Evolutionary conservation across 345 rosid species (phyloP).

Genomic region (Populus euphratica): DNA sequence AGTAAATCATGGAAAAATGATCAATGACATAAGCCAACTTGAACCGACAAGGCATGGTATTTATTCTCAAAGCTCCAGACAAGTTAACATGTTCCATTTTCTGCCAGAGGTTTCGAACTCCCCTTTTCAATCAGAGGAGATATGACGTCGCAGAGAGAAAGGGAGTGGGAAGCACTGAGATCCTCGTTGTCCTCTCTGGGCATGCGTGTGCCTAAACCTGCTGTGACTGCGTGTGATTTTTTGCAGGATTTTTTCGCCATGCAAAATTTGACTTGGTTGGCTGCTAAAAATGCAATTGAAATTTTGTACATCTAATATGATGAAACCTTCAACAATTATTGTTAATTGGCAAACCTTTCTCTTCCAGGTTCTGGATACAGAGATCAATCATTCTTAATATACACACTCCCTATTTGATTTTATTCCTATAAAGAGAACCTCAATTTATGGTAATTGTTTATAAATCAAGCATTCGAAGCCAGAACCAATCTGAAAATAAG

Average conservation of each 20-base stretch:
- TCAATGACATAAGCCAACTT: not conserved
- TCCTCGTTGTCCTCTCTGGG: too few species aligned
- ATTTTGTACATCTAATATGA: not conserved
- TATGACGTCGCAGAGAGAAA: not conserved
- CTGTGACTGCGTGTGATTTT: not conserved
- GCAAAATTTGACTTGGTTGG: not conserved
- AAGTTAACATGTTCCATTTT: not conserved
- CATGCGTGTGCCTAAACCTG: too few species aligned
- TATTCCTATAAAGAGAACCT: conserved; percentile 12
- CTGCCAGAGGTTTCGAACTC: not conserved
- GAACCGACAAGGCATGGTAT: not conserved
- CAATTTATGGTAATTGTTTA: conserved; percentile 1
- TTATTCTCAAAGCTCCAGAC: not conserved
- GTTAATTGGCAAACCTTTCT: not conserved
- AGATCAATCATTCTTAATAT: not conserved
- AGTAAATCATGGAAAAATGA: not conserved
- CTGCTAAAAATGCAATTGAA: not conserved
- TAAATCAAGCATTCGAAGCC: not conserved
- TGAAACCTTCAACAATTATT: not conserved
- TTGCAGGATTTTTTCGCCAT: not conserved
- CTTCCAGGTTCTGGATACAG: not conserved
- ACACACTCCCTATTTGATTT: not conserved
- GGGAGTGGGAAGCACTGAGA: too few species aligned
- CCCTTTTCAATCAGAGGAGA: not conserved
- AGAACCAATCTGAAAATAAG: conserved; percentile 4